Evolutionary conservation across 305 asterid genomes (phyloP), one percentile per base, ranked within the genome.

Genomic region (Rubia occidens): DNA sequence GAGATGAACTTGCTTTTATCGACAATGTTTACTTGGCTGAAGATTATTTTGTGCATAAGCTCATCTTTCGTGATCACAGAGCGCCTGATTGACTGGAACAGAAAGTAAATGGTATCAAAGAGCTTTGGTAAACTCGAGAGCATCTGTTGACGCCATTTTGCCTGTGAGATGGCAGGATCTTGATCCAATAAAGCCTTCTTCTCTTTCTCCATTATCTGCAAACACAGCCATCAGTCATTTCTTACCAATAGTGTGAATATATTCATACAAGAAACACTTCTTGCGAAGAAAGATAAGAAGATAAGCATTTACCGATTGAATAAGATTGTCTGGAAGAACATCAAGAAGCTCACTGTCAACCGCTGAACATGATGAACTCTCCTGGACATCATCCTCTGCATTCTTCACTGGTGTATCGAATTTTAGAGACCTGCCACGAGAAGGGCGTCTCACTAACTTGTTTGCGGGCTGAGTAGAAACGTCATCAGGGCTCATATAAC

Each of bases 111-210:
- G 74, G 72, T 77, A 82, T 90, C 91, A 55, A 90, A 94, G 45
- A 88, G 78, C 85, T 85, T 87, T 0, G 97, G 96, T 60, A 94
- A 77, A 69, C 85, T 40, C 1, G 90, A 90, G 47, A 89, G 80
- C 88, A 87, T 84, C 79, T 86, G 78, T 56, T 62, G 66, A 24
- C 95, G 80, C 85, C 86, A 42, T 82, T 86, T 94, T 62, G 97
- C 97, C 75, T 83, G 92, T 45, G 98, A 85, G 82, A 90, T 87
- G 18, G 96, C 90, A 64, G 97, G 96, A 73, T 86, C 88, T 71
- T 70, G 73, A 76, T 88, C 95, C 71, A 60, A 44, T 60, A 71
- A 43, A 44, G 82, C 82, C 71, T 76, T 66, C 65, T 82, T 80
- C 85, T 86, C 95, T 64, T 87, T 94, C 72, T 87, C 95, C 82